Conservation (phyloP, 1,139 yeast genomes). For the Geotrichum aggregatum region DNA sequence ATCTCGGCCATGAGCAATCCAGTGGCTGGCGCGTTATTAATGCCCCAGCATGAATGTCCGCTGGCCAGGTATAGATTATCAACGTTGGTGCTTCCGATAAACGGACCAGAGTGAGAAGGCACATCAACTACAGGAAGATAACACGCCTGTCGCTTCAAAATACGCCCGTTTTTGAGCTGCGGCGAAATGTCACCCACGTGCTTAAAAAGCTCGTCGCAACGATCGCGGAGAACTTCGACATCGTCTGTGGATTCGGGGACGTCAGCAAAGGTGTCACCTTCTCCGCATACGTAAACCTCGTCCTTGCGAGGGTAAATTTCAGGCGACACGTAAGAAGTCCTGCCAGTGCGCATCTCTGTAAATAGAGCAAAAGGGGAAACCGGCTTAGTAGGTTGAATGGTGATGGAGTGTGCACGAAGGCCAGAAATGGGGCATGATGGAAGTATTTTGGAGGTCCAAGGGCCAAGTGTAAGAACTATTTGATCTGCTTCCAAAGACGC, state of each 20-base stretch:
- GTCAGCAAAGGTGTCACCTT: constrained; percentile 85
- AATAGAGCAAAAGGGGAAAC: constrained; percentile 93
- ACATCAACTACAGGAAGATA: constrained; percentile 91
- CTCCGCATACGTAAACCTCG: constrained; percentile 96
- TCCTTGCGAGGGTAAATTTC: constrained; percentile 93
- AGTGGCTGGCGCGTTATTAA: constrained; percentile 94
- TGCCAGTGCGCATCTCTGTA: constrained; percentile 74
- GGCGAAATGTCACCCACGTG: constrained; percentile 78
- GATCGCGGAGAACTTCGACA: constrained; percentile 79
- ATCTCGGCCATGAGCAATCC: constrained; percentile 89
- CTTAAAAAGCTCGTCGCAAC: constrained; percentile 81
- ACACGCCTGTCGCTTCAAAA: constrained; percentile 87
- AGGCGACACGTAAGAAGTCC: constrained; percentile 68
- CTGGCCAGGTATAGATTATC: constrained; percentile 73
- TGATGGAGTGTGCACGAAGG: constrained; percentile 88
- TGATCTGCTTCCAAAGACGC: constrained; percentile 56
- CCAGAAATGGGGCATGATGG: constrained; percentile 94
- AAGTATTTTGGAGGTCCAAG: constrained; percentile 88
- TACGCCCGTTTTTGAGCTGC: constrained; percentile 66
- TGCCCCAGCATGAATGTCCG: constrained; percentile 98
- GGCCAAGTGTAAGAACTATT: constrained; percentile 84
- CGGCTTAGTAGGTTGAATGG: constrained; percentile 65
- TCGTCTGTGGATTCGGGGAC: constrained; percentile 94
- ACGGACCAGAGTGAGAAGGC: constrained; percentile 87
- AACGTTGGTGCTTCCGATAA: constrained; percentile 89